Base-by-base conservation (phyloP, 116 monocot genomes). In the Trichopus zeylanicus region DNA sequence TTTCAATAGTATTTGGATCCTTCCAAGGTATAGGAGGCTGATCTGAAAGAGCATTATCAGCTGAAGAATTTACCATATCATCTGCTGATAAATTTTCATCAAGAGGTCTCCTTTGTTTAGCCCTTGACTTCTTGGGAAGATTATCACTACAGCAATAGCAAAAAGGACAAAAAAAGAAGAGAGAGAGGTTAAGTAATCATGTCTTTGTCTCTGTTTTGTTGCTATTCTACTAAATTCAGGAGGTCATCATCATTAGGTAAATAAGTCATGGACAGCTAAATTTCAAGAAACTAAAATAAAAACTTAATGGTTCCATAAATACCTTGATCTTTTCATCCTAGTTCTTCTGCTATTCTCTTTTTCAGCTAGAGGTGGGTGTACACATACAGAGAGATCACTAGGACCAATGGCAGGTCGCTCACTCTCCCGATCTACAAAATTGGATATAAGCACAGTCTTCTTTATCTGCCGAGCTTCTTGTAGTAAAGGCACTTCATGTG, bases 391-490 rank as follows among this genome's bases (percentile, higher is more conserved):
- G 49, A 98, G 85, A 60, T 98, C 98, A 68, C 56, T 60, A 28
- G 98, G 92, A 59, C 92, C 79, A 78, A 98, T 81, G 53, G 62
- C 63, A 28, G 92, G 85, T 53, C 98, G 72, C 46, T 98, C 98
- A 29, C 65, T 70, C 32, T 92, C 76, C 54, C 98, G 65, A 61
- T 80, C 85, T 24, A 92, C 92, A 83, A 92, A 92, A 66, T 98
- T 98, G 68, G 88, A 78, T 63, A 85, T 72, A 71, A 98, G 85
- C 62, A 76, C 73, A 46, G 75, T 74, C 67, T 52, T 81, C 75
- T 85, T 85, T 72, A 98, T 52, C 61, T 81, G 71, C 13, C 56
- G 64, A 46, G 79, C 72, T 25, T 62, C 82, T 69, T 72, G 61
- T 5, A 68, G 82, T 31, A 78, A 55, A 42, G 67, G 70, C 38